Base-by-base conservation (phyloP, 805 yeast species). In the Diddensiella santjacobensis region DNA sequence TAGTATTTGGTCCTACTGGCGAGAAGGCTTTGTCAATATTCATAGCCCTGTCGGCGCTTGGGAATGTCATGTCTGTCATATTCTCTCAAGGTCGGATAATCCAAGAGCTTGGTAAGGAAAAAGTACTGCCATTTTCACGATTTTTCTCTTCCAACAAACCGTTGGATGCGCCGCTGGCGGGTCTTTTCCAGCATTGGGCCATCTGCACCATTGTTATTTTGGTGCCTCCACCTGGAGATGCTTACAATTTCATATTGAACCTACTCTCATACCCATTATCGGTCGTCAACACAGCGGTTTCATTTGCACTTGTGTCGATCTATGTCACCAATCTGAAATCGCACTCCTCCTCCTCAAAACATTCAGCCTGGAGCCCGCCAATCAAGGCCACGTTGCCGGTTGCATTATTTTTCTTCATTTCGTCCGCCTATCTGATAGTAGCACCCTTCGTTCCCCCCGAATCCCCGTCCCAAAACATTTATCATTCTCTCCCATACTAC, bases 171-270 rank as follows among this genome's bases (percentile, higher is more conserved):
- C 95, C 95, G 39, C 66, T 79, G 53, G 77, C 80, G 38, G 95
- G 91, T 44, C 70, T 87, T 45, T 72, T 81, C 57, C 84, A 84
- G 64, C 95, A 87, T 63, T 86, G 87, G 79, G 65, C 82, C 40
- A 82, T 86, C 15, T 84, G 90, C 69, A 67, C 83, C 36, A 72
- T 87, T 45, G 81, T 88, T 42, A 79, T 87, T 51, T 61, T 85
- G 40, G 93, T 91, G 3, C 87, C 87, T 37, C 91, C 93, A 17
- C 86, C 90, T 22, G 95, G 93, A 49, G 95, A 86, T 62, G 95
- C 95, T 42, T 87, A 85, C 70, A 83, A 84, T 65, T 84, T 87
- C 63, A 79, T 87, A 56, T 64, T 84, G 65, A 86, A 87, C 67
- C 73, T 87, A 70, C 83, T 85, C 58, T 81, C 91, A 1, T 87